Percentiles rank a stretch among this genome's conserved stretches.
Conservation (phyloP, 257 asterid species). For the Pogostemon cablin region DNA sequence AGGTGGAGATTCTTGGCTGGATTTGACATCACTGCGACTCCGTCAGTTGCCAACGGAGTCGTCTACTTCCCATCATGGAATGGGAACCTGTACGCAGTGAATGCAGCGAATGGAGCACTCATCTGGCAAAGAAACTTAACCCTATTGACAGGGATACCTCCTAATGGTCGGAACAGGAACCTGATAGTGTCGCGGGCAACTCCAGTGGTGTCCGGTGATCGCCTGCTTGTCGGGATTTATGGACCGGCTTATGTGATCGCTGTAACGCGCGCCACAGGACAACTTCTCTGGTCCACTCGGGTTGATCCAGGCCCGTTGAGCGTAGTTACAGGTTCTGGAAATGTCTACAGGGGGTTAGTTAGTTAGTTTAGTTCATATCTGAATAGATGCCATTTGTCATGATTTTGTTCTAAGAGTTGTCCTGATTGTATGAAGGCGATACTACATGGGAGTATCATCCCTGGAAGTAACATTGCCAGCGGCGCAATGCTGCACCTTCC, state of each 20-base stretch:
- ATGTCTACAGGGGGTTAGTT: slow-evolving; percentile 49
- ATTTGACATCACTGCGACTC: slow-evolving; percentile 76
- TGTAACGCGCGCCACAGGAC: slow-evolving; percentile 44
- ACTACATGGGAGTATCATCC: slow-evolving; percentile 72
- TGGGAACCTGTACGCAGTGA: slow-evolving; percentile 67
- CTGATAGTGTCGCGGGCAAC: slow-evolving; percentile 68
- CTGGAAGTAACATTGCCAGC: slow-evolving; percentile 54
- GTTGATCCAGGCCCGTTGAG: slow-evolving; percentile 55
- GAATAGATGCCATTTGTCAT: background rate
- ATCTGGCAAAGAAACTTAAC: slow-evolving; percentile 64
- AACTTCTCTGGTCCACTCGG: slow-evolving; percentile 59
- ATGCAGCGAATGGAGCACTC: slow-evolving; percentile 51
- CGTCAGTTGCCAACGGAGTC: slow-evolving; percentile 54
- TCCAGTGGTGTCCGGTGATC: slow-evolving; percentile 58
- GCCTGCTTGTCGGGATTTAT: slow-evolving; percentile 53
- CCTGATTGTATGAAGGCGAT: slow-evolving; percentile 35
- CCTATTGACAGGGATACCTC: slow-evolving; percentile 54
- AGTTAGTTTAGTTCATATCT: background rate
- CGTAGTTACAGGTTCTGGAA: slow-evolving; percentile 61
- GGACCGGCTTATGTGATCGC: slow-evolving; percentile 72
- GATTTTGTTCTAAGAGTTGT: background rate
- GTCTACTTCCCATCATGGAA: slow-evolving; percentile 85
- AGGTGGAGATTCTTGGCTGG: slow-evolving; percentile 71
- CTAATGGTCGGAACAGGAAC: slow-evolving; percentile 41
- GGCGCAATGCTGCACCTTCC: slow-evolving; percentile 58